Evolutionary conservation across 805 yeast genomes (phyloP).

Genomic region (Kazachstania bromeliacearum): DNA sequence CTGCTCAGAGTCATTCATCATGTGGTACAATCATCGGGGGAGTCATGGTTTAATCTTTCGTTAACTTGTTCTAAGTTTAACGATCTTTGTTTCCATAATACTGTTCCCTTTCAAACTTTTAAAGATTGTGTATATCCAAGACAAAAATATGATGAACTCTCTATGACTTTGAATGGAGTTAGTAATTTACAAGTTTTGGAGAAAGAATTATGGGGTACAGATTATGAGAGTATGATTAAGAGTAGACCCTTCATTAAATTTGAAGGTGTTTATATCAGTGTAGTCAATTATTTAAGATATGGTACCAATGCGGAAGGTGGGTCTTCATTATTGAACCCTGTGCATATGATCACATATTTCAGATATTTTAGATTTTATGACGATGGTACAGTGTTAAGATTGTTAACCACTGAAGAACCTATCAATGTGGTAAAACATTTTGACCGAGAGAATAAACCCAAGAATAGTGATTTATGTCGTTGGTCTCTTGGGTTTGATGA

Average conservation of each 20-base stretch:
- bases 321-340: constrained; percentile 61
- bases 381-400: constrained; percentile 64
- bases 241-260: constrained; percentile 71
- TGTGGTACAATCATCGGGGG: constrained; percentile 41
- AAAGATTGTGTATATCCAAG: constrained; percentile 42
- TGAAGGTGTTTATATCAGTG: constrained; percentile 78
- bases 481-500: constrained; percentile 52
- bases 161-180: constrained; percentile 32
- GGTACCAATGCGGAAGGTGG: constrained; percentile 67
- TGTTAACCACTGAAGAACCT: constrained; percentile 69
- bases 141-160: constrained; percentile 43
- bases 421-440: constrained; percentile 50
- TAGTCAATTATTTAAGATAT: constrained; percentile 72
- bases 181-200: constrained; percentile 28
- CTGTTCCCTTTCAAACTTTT: constrained; percentile 42
- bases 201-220: constrained; percentile 34
- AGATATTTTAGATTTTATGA: constrained; percentile 74
- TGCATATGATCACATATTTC: constrained; percentile 78
- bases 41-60: constrained; percentile 56
- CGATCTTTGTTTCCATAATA: constrained; percentile 44
- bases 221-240: constrained; percentile 31
- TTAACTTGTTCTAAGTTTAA: constrained; percentile 51
- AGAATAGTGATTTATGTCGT: constrained; percentile 38
- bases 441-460: constrained; percentile 26
- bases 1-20: constrained; percentile 41